Percentiles rank a stretch among this genome's conserved stretches.
phyloP scores from a whole-genome alignment of 176 grass and related monocot species.

The Aegilops longissima region DNA sequence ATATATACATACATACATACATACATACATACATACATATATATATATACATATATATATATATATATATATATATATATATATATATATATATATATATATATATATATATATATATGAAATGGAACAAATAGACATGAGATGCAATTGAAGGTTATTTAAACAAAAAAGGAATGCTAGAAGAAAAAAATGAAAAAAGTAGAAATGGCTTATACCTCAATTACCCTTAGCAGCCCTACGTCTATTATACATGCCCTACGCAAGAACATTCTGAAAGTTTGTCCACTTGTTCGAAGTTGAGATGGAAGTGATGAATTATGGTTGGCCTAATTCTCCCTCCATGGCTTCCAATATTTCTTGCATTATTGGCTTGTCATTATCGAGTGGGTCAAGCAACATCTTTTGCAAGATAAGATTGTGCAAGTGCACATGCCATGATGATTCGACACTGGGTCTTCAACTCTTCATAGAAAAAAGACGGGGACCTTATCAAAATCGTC shows the following conservation, averaged over 20 bases:
- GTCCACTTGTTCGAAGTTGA: not conserved
- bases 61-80: too few relatives aligned
- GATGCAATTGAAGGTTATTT: not conserved
- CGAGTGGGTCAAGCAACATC: not conserved
- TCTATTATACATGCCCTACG: not conserved
- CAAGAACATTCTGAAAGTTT: not conserved
- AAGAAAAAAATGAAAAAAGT: not conserved
- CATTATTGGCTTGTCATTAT: not conserved
- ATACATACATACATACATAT: too few relatives aligned
- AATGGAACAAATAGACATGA: not conserved
- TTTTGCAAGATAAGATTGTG: conserved; percentile 2
- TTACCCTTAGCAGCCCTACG: not conserved
- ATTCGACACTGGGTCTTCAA: not conserved
- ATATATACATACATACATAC: too few relatives aligned
- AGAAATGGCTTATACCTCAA: not conserved
- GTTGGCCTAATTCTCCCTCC: not conserved
- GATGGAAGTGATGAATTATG: not conserved
- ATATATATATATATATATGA: not conserved
- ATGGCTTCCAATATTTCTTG: not conserved
- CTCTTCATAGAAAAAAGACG: not conserved
- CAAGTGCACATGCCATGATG: not conserved
- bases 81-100: too few relatives aligned
- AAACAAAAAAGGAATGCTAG: not conserved
- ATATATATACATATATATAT: too few relatives aligned
- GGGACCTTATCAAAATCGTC: not conserved